phyloP scores from a whole-genome alignment of 305 asterid genomes.

The Rubia peregrina region DNA sequence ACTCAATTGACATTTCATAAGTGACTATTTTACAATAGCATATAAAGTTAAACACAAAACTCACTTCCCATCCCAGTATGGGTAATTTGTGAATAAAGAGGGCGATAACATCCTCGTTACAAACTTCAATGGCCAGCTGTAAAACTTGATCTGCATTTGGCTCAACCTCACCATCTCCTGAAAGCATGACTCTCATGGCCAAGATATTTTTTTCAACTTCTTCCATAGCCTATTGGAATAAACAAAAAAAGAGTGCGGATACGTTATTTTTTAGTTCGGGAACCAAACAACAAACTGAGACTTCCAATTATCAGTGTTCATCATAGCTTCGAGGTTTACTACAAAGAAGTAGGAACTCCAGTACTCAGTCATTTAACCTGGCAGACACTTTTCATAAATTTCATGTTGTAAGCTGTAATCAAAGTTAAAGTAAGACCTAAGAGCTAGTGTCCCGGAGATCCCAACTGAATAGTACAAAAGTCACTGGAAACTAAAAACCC shows the following conservation, averaged over 20 bases:
- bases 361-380: background rate
- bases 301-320: background rate
- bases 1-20: background rate
- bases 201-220: slow-evolving; percentile 92
- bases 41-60: slow-evolving; percentile 23
- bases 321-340: slow-evolving; percentile 4
- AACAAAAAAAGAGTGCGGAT: background rate
- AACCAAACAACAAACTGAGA: background rate
- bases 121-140: slow-evolving; percentile 72
- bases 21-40: background rate
- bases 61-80: slow-evolving; percentile 94
- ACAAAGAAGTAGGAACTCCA: slow-evolving; percentile 3
- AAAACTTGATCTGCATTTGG: slow-evolving; percentile 72
- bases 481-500: background rate
- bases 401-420: background rate
- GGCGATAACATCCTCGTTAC: slow-evolving; percentile 76
- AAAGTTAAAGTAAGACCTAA: background rate
- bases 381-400: background rate
- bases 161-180: slow-evolving; percentile 91
- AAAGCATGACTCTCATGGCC: slow-evolving; percentile 73
- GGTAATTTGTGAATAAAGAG: slow-evolving; percentile 85
- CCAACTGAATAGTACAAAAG: background rate
- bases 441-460: background rate
- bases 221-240: slow-evolving; percentile 64
- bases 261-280: background rate